A percentile compares a stretch with the other conserved stretches of the same genome.
Conservation (phyloP, 495 filamentous ascomycete species). For the Daldinia grandis region DNA sequence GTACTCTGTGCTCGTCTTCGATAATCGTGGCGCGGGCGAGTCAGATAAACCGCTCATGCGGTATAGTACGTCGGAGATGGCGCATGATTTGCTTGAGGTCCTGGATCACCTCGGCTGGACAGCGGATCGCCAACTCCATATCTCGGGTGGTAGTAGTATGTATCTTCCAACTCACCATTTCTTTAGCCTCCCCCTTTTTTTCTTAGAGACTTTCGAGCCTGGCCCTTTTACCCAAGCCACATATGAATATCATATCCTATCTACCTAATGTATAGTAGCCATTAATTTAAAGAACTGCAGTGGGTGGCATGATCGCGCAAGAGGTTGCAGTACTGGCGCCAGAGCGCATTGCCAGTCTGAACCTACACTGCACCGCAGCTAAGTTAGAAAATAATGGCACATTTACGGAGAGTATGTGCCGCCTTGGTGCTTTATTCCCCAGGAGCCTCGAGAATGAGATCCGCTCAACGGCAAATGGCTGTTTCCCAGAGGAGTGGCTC, state of each 20-base stretch:
- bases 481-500: constrained; percentile 67
- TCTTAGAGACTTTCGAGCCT: background rate
- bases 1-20: constrained; percentile 70
- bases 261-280: background rate
- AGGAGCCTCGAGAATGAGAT: constrained; percentile 61
- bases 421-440: constrained; percentile 64
- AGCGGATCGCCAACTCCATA: constrained; percentile 62
- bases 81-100: constrained; percentile 68
- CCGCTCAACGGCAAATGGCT: constrained; percentile 54
- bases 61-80: constrained; percentile 75
- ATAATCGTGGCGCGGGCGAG: constrained; percentile 72
- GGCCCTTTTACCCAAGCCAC: background rate
- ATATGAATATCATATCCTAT: background rate
- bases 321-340: constrained; percentile 69
- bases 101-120: constrained; percentile 72
- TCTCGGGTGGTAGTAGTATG: constrained; percentile 67
- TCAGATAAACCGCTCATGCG: constrained; percentile 70
- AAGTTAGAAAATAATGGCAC: constrained; percentile 66
- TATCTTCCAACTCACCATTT: background rate
- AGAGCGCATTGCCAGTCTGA: constrained; percentile 66
- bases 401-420: constrained; percentile 47
- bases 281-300: background rate
- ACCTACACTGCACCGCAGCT: constrained; percentile 71
- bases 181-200: background rate
- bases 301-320: constrained; percentile 84